phyloP scores from a whole-genome alignment of 2,329 filamentous ascomycete species.

The Calonectria pauciramosa region DNA sequence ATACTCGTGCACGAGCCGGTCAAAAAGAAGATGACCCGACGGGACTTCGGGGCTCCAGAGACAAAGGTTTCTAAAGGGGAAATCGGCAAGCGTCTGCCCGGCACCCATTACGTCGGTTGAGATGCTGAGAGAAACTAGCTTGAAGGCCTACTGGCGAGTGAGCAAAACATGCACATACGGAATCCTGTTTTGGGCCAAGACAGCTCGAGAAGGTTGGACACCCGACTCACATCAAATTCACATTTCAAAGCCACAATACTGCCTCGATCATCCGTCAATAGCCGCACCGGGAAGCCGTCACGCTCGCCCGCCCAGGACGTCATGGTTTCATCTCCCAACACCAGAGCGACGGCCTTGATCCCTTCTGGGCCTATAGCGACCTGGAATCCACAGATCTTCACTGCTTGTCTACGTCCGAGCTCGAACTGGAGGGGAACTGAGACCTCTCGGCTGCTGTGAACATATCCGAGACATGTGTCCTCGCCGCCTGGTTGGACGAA shows the following conservation, averaged over 20 bases:
- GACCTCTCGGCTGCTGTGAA: constrained; percentile 6
- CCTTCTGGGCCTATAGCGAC: background rate
- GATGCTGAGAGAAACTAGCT: constrained; percentile 9
- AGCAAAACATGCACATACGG: background rate
- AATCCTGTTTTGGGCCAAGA: background rate
- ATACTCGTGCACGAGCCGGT: background rate
- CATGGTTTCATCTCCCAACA: background rate
- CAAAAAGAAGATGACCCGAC: background rate
- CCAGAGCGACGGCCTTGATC: background rate
- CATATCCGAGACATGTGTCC: constrained; percentile 14
- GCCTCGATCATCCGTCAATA: background rate
- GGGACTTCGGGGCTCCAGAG: constrained; percentile 3
- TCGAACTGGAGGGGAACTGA: background rate
- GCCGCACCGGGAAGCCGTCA: background rate
- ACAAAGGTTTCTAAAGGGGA: constrained; percentile 2
- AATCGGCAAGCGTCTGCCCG: background rate
- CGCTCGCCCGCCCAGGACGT: constrained; percentile 4
- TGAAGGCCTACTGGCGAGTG: constrained; percentile 7
- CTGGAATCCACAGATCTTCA: background rate
- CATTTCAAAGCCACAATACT: background rate
- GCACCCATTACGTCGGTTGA: background rate
- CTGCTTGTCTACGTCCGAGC: background rate
- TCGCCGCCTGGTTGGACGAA: constrained; percentile 1
- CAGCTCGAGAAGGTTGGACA: background rate
- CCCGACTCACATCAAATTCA: constrained; percentile 16